Base-by-base conservation (phyloP, 345 rosid species). In the Clarkia xantiana region DNA sequence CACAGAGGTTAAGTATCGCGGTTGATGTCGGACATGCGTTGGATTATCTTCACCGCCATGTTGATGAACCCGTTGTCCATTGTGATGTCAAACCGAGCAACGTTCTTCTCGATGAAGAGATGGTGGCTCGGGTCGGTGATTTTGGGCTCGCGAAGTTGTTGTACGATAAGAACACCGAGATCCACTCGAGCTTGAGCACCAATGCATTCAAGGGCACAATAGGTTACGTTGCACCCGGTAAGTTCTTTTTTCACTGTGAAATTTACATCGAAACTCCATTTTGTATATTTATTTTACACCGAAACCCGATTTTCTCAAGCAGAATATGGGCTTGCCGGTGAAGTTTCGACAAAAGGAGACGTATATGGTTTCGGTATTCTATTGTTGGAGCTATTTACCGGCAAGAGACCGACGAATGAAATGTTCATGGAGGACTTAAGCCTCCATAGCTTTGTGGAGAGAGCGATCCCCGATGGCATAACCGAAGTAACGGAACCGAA, bases 31-130 rank as follows among this genome's bases (percentile, higher is more conserved):
- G 65, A 34, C 62, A 42, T 0, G 73, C 68, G 19, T 47, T 63
- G 23, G 57, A 63, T 41, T 68, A 68, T 36, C 68, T 68, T 19
- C 73, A 68, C 45, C 51, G 54, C 47, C 51, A 13, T 14, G 50
- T 40, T 1, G 43, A 59, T 11, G 49, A 53, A 7, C 57, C 65
- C 2, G 46, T 63, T 18, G 53, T 68, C n/a, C 73, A 68, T 2
- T 56, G 68, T 40, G 73, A 77, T 53, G 45, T 74, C 20, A 77
- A 77, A 60, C 83, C 80, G 9, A 71, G 76, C 66, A 71, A 77
- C 40, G 43, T 77, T 64, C 76, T 74, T 44, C 68, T 71, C 0
- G 69, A 62, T 25, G 38, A 36, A 10, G 66, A 59, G 20, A 18
- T 63, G 69, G 53, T 44, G 14, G 72, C 64, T 0, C 63, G 29